phyloP scores from a whole-genome alignment of 208 protist species.

The Cochliopodium minus region DNA sequence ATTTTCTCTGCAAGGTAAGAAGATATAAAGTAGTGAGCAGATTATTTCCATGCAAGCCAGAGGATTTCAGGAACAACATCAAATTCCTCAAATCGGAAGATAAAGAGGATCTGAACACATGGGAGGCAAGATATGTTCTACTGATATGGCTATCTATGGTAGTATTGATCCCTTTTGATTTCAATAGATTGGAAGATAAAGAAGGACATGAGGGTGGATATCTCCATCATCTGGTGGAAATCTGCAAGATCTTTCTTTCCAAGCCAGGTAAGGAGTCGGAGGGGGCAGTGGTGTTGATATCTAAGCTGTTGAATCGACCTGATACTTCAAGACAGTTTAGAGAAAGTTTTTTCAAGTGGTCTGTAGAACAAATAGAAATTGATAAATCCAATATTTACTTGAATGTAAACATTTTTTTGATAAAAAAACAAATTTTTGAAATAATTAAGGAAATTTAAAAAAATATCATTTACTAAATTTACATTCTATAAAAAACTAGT shows the following conservation, averaged over 20 bases:
- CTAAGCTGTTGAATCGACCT: conserved; percentile 43
- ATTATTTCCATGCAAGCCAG: conserved; percentile 14
- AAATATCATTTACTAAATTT: too few relatives aligned
- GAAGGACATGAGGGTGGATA: neutral
- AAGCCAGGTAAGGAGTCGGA: conserved; percentile 65
- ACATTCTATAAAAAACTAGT: too few relatives aligned
- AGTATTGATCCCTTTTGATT: conserved; percentile 78
- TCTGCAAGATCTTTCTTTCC: conserved; percentile 31
- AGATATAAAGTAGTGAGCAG: neutral
- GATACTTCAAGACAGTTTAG: conserved; percentile 43
- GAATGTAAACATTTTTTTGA: too few relatives aligned
- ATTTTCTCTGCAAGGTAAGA: too few relatives aligned
- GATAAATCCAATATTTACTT: too few relatives aligned
- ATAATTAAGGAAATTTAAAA: too few relatives aligned
- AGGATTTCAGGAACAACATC: conserved; percentile 59
- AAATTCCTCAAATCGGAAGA: conserved; percentile 50
- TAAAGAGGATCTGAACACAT: conserved; percentile 35
- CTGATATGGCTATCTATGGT: conserved; percentile 86
- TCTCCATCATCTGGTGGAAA: neutral
- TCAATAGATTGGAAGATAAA: conserved; percentile 23
- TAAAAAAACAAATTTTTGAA: too few relatives aligned
- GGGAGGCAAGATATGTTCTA: conserved; percentile 82
- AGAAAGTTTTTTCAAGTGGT: conserved; percentile 19
- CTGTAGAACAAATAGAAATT: too few relatives aligned
- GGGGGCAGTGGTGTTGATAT: conserved; percentile 60